A percentile compares a stretch with the other conserved stretches of the same genome.
Evolutionary conservation across 2,329 filamentous ascomycete genomes (phyloP).

Genomic region (Sarocladiaceae sp.): DNA sequence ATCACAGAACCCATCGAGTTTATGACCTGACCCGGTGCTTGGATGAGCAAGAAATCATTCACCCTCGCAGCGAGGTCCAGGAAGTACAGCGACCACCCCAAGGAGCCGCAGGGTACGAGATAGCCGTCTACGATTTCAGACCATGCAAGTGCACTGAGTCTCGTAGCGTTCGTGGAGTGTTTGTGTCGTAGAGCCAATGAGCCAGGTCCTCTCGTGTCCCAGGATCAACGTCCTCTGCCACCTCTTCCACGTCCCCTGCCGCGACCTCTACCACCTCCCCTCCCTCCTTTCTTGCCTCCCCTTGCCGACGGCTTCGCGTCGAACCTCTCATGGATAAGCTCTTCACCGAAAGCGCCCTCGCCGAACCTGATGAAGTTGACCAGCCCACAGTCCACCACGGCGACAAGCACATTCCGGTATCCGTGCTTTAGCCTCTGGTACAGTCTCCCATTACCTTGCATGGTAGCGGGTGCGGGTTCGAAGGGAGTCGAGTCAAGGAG

Average conservation of each 20-base stretch:
- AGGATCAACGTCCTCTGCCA: slow-evolving; percentile 18
- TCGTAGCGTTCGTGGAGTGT: too few species aligned
- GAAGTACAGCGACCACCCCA: too few species aligned
- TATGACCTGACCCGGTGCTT: too few species aligned
- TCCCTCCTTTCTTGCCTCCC: slow-evolving; percentile 33
- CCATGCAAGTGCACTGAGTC: too few species aligned
- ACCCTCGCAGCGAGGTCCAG: too few species aligned
- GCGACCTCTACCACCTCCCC: slow-evolving; percentile 36
- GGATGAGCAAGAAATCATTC: too few species aligned
- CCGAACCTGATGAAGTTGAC: slow-evolving; percentile 80
- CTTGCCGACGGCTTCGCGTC: slow-evolving; percentile 32
- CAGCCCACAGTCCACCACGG: slow-evolving; percentile 83
- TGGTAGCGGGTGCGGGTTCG: slow-evolving; percentile 49
- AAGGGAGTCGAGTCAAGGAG: slow-evolving; percentile 70
- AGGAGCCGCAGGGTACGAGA: too few species aligned
- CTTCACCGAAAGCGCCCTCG: slow-evolving; percentile 73
- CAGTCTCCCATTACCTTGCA: slow-evolving; percentile 41
- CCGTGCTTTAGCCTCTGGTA: slow-evolving; percentile 81
- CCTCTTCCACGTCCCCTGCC: slow-evolving; percentile 22
- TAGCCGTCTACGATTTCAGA: too few species aligned
- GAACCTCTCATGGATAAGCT: slow-evolving; percentile 61
- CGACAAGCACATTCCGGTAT: slow-evolving; percentile 74
- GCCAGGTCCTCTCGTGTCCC: neutral
- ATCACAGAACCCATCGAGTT: too few species aligned
- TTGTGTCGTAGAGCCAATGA: too few species aligned